Conservation (phyloP, 495 filamentous ascomycete species). For the Hypoxylon cercidicola region DNA sequence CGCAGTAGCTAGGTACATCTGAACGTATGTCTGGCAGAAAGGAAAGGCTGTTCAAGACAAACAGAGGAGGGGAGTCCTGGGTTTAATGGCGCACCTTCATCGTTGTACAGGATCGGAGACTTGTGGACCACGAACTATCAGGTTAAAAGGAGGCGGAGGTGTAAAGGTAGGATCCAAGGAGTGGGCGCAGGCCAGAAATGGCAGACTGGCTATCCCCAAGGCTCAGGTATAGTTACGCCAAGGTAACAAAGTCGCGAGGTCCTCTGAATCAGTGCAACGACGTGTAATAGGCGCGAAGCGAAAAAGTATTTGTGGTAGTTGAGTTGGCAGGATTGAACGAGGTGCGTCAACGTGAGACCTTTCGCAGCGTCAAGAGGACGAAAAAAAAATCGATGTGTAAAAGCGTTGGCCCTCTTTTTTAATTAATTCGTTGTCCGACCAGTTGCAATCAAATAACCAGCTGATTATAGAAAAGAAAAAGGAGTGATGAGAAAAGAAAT, state of each 20-base stretch:
- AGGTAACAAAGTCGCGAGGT: constrained; percentile 39
- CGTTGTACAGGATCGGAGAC: constrained; percentile 45
- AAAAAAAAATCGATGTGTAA: constrained; percentile 20
- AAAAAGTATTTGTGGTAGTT: constrained; percentile 24
- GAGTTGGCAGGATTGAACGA: constrained; percentile 29
- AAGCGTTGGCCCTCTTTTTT: constrained; percentile 25
- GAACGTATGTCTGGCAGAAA: constrained; percentile 31
- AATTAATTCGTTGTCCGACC: constrained; percentile 1
- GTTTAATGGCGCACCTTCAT: constrained; percentile 63
- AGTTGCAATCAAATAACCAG: background rate
- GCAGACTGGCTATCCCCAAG: constrained; percentile 41
- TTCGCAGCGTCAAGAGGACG: constrained; percentile 26
- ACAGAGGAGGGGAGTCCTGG: constrained; percentile 29
- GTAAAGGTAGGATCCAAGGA: constrained; percentile 31
- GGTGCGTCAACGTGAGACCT: constrained; percentile 46
- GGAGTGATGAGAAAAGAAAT: constrained; percentile 7
- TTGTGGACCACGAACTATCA: constrained; percentile 33
- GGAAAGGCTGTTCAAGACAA: constrained; percentile 29
- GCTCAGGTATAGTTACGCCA: constrained; percentile 46
- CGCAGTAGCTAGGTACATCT: constrained; percentile 16
- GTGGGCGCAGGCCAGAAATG: constrained; percentile 43
- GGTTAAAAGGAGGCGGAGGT: constrained; percentile 30
- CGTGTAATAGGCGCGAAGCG: constrained; percentile 36
- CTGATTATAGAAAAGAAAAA: background rate
- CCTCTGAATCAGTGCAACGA: constrained; percentile 47